Evolutionary conservation across 768 basidiomycete species (phyloP), one percentile per base, ranked within the genome.

Genomic region (Gyrodon lividus): DNA sequence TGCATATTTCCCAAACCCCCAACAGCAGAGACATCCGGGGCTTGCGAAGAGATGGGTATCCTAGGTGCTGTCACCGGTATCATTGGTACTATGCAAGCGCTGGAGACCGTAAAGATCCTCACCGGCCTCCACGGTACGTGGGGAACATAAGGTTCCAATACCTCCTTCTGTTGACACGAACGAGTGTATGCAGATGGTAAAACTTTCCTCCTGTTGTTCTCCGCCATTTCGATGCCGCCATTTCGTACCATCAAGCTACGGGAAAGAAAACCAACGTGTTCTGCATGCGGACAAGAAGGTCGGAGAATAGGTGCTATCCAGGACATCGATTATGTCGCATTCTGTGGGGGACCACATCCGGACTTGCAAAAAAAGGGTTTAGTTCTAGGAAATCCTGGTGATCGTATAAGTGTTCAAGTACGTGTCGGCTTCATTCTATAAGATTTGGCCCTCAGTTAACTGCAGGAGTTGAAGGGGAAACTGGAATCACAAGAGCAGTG

Each of bases 1-100:
- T 98, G 97, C 66, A 69, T 98, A 38, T 98, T 94, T 67, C 95
- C 96, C 0, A 80, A 77, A 46, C 84, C 92, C 2, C 84, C 93
- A 1, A 77, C 82, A 4, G 77, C 73, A 17, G 82, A 82, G 48
- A 74, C 74, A 23, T 70, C 79, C 2, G 87, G 91, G 7, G 82
- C 84, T 8, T 99, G 97, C 58, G 92, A 88, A 60, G 94, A 97
- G 64, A 76, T 84, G 4, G 95, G 96, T 1, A 85, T 98, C 5
- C 71, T 97, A 43, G 96, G 96, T 6, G 84, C 78, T 0, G 92
- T 97, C 1, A 91, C 92, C 0, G 96, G 96, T 1, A 74, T 92
- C 43, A 90, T 98, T 38, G 95, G 95, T 4, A 87, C 83, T 56
- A 69, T 95, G 63, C 94, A 97, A 74, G 95, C 95, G 5, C 66